Base-by-base conservation (phyloP, 2,329 filamentous ascomycete genomes). In the Colletotrichum ledebouriae region DNA sequence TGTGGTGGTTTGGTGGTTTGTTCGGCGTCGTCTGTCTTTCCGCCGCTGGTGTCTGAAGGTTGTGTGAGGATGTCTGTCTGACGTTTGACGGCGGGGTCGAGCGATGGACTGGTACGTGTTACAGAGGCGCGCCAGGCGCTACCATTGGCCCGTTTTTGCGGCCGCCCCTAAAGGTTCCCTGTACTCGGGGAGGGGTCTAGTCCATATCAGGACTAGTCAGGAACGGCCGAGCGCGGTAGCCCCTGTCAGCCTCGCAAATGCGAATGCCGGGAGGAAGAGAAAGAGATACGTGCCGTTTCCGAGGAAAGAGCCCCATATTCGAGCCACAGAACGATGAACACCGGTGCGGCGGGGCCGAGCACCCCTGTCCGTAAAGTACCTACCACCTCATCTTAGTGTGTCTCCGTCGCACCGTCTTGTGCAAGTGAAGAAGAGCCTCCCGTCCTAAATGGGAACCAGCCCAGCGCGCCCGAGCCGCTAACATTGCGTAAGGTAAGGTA, bases 41-140 rank as follows among this genome's bases (percentile, higher is more conserved):
- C 46, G 17, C 53, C 59, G 59, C 25, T 53, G 57, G 66, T 69
- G 63, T 69, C 66, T 61, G 66, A 69, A 69, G 62, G 66, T 69
- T 65, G 66, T 58, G 63, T 70, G 62, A 62, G 55, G 68, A 52
- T 63, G 66, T 67, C 62, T 67, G 62, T 67, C 76, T 75, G 75
- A 78, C 75, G 79, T 82, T 80, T 81, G 79, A 81, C 75, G 76
- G 76, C 67, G 72, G 76, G 74, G 75, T 78, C 77, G 76, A 77
- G 75, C 76, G 74, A 77, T 76, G 73, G 74, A 73, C 79, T 29
- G 78, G 76, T 73, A 75, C 71, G 73, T 77, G 79, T 80, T 81
- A 79, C 78, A 80, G 76, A 77, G 73, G 72, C 72, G 75, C 75
- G 76, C 76, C 76, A 76, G 76, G 72, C 71, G 62, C 71, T 64